Base-by-base conservation (phyloP, 2,329 filamentous ascomycete species). In the Ophiostoma ulmi region DNA sequence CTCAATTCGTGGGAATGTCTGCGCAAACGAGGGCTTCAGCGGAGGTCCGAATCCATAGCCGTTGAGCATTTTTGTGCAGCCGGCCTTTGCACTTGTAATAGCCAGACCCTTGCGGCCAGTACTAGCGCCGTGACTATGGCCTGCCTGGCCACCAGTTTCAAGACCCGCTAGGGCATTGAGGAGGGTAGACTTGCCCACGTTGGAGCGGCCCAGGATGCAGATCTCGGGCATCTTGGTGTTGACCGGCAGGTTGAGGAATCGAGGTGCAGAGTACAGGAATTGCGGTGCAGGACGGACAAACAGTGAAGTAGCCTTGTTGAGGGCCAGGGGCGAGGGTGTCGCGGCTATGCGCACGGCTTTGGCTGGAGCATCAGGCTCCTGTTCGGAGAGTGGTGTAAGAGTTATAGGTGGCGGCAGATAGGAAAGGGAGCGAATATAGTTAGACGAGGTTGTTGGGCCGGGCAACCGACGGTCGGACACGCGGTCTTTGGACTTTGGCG, bases 111-210 rank as follows among this genome's bases (percentile, higher is more conserved):
- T 79, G 39, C 87, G 85, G 35, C 77, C 76, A 35, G 75, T 72
- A 3, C 61, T 67, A 11, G 74, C 69, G 1, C 77, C 77, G 73
- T 79, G 77, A 36, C 71, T 73, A 35, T 66, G 67, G 38, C 78
- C 76, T n/a, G 78, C 78, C 58, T 66, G 20, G 64, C 68, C 71
- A 72, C 71, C 70, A 70, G 72, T 67, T 73, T 68, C 72, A 65
- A 75, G 74, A 44, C 89, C 89, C 1, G 90, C 87, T 44, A 97
- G 85, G 22, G 91, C 90, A 77, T 97, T 97, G 80, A 97, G 89
- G 75, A 96, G 91, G 20, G 92, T 92, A 1, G 92, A 95, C 79
- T 97, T 97, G 77, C 93, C 93, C 61, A 93, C 92, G 77, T 97
- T 97, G 74, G 92, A 93, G 76, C 94, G 93, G 63, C 93, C 93